These are phyloP conservation scores for Sporothrix luriei DNA, from an alignment of 2,329 filamentous ascomycete genomes.

Conservation along the genomic window DNA sequence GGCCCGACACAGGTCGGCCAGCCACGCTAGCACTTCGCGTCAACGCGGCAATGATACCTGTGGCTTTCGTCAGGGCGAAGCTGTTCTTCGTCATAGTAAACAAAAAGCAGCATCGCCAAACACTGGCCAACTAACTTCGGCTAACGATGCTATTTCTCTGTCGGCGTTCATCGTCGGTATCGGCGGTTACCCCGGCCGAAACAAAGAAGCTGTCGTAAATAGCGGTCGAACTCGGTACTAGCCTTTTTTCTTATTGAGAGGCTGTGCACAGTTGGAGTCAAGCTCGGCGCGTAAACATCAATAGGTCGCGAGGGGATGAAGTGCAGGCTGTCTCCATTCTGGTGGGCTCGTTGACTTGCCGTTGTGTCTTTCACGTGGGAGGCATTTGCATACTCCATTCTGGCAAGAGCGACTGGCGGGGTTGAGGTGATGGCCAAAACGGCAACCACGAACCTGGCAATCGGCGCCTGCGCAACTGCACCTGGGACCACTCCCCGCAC, in stretches of 20 bases:
- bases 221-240: neutral
- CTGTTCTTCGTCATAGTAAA: too few species aligned
- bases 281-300: too few species aligned
- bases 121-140: neutral
- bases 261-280: neutral
- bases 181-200: neutral
- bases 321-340: neutral
- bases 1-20: neutral
- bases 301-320: too few species aligned
- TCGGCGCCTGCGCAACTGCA: neutral
- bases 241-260: neutral
- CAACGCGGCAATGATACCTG: neutral
- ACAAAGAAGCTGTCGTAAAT: neutral
- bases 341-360: neutral
- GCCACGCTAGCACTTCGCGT: neutral
- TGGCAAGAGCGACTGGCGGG: too few species aligned
- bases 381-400: too few species aligned
- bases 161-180: neutral
- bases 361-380: too few species aligned
- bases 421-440: neutral
- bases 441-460: neutral
- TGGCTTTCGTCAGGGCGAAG: neutral
- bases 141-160: neutral
- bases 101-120: neutral
- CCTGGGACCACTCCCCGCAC: neutral